Percentiles rank a stretch among this genome's conserved stretches.
Conservation (phyloP, 2,329 filamentous ascomycete species). For the Cladophialophora bantiana region DNA sequence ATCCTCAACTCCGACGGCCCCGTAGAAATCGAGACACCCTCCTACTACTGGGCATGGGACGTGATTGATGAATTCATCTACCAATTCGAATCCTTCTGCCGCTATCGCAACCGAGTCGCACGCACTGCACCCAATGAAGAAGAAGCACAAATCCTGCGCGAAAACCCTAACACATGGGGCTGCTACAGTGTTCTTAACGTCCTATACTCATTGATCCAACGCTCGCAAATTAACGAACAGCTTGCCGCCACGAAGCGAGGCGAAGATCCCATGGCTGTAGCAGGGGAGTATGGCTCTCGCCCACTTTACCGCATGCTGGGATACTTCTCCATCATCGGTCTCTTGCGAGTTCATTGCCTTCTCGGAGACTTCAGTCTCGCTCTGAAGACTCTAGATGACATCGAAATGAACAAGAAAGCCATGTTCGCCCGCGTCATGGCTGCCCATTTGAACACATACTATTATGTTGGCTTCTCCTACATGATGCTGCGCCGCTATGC, state of each 20-base stretch:
- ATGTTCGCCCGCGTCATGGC: slow-evolving; percentile 99
- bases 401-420: slow-evolving; percentile 99
- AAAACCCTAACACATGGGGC: slow-evolving; percentile 99
- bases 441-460: slow-evolving; percentile 99
- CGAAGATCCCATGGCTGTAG: slow-evolving; percentile 85
- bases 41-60: slow-evolving; percentile 99
- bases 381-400: slow-evolving; percentile 98
- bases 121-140: slow-evolving; percentile 83
- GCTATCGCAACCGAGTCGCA: slow-evolving; percentile 91
- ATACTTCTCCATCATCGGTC: slow-evolving; percentile 98
- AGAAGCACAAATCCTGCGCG: slow-evolving; percentile 86
- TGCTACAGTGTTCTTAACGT: slow-evolving; percentile 99
- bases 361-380: slow-evolving; percentile 97
- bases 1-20: slow-evolving; percentile 99
- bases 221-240: slow-evolving; percentile 98
- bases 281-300: slow-evolving; percentile 93
- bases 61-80: slow-evolving; percentile 99
- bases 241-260: slow-evolving; percentile 91
- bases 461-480: slow-evolving; percentile 99
- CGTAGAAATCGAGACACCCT: slow-evolving; percentile 90
- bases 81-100: slow-evolving; percentile 99
- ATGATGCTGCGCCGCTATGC: slow-evolving; percentile 99
- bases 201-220: slow-evolving; percentile 97
- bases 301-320: slow-evolving; percentile 97
- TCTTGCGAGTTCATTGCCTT: slow-evolving; percentile 93